Conservation (phyloP, 208 protist species). For the Trichomonas tenax region DNA sequence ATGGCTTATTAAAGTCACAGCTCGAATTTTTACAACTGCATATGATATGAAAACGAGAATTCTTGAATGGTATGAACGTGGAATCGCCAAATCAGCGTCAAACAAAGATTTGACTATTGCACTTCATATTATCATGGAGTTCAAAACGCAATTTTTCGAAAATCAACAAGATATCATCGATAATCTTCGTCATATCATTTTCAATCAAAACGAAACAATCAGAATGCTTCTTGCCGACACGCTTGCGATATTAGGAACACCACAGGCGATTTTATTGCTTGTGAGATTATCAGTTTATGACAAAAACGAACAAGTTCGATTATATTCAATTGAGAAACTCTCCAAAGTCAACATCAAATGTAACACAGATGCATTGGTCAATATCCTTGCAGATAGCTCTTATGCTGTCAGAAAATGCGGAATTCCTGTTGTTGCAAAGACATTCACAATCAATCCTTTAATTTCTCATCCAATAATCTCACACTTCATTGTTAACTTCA, state of each 20-base stretch:
- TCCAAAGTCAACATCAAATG: neutral
- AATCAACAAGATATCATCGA: neutral
- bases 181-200: neutral
- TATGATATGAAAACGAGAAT: neutral
- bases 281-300: neutral
- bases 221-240: neutral
- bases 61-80: neutral
- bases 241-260: neutral
- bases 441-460: neutral
- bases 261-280: neutral
- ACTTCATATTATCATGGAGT: neutral
- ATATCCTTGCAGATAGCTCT: neutral
- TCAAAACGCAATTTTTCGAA: neutral
- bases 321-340: neutral
- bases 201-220: neutral
- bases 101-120: neutral
- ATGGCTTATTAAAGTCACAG: neutral
- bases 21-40: neutral
- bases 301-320: neutral
- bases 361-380: neutral
- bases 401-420: neutral
- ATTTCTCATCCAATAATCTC: neutral
- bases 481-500: neutral
- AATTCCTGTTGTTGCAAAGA: neutral
- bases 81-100: neutral